Conservation (phyloP, 2,329 filamentous ascomycete species). For the Fusarium globosum region DNA sequence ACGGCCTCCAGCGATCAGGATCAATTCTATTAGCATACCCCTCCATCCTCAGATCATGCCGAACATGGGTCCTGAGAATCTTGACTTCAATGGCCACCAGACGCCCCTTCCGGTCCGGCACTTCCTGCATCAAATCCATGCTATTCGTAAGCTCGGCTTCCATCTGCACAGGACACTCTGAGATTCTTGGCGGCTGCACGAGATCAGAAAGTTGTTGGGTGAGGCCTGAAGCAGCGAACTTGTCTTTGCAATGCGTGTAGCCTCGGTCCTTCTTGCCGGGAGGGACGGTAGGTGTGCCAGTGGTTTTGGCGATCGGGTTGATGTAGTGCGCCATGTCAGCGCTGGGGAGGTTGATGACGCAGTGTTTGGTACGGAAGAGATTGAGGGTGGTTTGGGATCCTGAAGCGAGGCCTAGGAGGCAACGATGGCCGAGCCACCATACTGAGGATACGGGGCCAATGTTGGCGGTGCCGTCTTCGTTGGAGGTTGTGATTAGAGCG, state of each 20-base stretch:
- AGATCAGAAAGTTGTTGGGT: fast-evolving
- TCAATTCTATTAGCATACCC: neutral
- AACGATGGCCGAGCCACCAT: neutral
- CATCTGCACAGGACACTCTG: neutral
- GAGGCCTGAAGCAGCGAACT: neutral
- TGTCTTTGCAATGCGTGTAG: neutral
- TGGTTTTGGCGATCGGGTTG: neutral
- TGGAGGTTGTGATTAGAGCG: neutral
- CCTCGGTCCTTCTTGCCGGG: neutral
- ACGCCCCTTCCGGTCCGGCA: fast-evolving
- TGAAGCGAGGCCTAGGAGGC: neutral
- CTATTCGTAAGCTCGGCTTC: neutral
- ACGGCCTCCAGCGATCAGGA: neutral
- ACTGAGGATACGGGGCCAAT: neutral
- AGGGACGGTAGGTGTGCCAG: neutral
- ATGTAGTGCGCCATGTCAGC: neutral
- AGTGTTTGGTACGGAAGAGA: neutral
- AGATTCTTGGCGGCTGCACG: neutral
- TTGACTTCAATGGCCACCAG: neutral
- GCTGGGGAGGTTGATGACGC: neutral
- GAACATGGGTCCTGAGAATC: neutral
- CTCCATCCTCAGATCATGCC: neutral
- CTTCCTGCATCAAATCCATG: neutral
- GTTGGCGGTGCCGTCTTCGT: neutral
- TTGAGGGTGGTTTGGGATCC: neutral